Conservation (phyloP, 1,284 basidiomycete genomes). For the Leccinum ponderosum region DNA sequence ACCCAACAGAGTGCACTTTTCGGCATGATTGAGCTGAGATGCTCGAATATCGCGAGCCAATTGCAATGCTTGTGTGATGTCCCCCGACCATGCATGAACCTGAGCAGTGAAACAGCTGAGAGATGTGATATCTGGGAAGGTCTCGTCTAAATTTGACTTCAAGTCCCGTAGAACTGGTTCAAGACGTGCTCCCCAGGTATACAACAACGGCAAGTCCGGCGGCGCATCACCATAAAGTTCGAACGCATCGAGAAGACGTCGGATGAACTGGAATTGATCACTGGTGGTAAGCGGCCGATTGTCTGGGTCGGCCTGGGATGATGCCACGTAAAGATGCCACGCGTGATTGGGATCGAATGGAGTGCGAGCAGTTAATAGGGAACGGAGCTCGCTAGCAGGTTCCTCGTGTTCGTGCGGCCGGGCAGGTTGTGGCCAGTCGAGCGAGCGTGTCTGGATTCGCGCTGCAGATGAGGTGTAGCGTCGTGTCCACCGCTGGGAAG, state of each 20-base stretch:
- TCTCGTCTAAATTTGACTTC: constrained; percentile 13
- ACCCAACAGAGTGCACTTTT: constrained; percentile 27
- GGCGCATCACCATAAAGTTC: constrained; percentile 28
- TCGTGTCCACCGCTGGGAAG: constrained; percentile 26
- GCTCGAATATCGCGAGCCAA: constrained; percentile 27
- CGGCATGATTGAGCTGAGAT: constrained; percentile 16
- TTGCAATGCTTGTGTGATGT: constrained; percentile 36
- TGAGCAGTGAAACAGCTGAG: constrained; percentile 37
- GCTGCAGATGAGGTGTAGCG: constrained; percentile 33
- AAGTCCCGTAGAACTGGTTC: constrained; percentile 35
- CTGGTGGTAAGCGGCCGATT: constrained; percentile 10
- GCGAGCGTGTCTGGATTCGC: constrained; percentile 16
- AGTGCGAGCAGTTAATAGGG: constrained; percentile 16
- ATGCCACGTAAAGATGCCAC: constrained; percentile 37
- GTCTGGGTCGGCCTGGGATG: constrained; percentile 17
- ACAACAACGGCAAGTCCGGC: constrained; percentile 28
- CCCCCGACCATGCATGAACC: constrained; percentile 36
- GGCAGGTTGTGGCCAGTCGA: constrained; percentile 9
- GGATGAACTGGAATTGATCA: constrained; percentile 36
- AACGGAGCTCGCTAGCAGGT: constrained; percentile 18
- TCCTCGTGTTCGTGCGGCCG: constrained; percentile 5
- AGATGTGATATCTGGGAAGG: constrained; percentile 19
- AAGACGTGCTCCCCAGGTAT: constrained; percentile 41
- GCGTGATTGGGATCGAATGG: constrained; percentile 39
- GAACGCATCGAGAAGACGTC: constrained; percentile 30